Percentiles rank a stretch among this genome's conserved stretches.
phyloP scores from a whole-genome alignment of 73 alveolate genomes.

The Breviolum minutum region DNA sequence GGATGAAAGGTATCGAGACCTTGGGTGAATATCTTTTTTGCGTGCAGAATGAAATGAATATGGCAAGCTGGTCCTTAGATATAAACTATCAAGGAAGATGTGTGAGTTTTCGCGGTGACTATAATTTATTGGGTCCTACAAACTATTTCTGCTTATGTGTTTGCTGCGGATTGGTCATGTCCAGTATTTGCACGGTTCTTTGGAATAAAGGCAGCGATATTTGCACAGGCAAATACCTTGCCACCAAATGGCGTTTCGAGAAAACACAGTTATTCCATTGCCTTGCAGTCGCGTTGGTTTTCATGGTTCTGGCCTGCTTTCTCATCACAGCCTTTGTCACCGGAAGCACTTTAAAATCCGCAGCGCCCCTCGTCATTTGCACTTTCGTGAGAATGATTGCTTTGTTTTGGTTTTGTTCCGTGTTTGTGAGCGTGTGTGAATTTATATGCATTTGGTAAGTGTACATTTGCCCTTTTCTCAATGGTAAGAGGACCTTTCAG shows the following conservation, averaged over 20 bases:
- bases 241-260: constrained; percentile 31
- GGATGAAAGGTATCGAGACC: background rate
- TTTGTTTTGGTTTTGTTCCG: too few species aligned
- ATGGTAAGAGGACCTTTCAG: too few species aligned
- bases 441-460: too few species aligned
- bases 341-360: background rate
- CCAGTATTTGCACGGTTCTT: constrained; percentile 7
- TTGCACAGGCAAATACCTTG: constrained; percentile 42
- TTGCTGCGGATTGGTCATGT: constrained; percentile 8
- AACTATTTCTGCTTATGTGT: background rate
- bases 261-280: background rate
- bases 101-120: constrained; percentile 14
- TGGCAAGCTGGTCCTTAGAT: constrained; percentile 50
- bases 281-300: background rate
- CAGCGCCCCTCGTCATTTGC: background rate
- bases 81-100: background rate
- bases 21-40: constrained; percentile 9
- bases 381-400: too few species aligned
- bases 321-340: constrained; percentile 23
- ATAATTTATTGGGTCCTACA: constrained; percentile 7
- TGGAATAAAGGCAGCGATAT: constrained; percentile 15
- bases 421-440: too few species aligned
- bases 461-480: too few species aligned
- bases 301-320: background rate
- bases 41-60: constrained; percentile 40